A percentile compares a stretch with the other conserved stretches of the same genome.
phyloP scores from a whole-genome alignment of 2,329 filamentous ascomycete species.

The Curvularia eragrostidis region DNA sequence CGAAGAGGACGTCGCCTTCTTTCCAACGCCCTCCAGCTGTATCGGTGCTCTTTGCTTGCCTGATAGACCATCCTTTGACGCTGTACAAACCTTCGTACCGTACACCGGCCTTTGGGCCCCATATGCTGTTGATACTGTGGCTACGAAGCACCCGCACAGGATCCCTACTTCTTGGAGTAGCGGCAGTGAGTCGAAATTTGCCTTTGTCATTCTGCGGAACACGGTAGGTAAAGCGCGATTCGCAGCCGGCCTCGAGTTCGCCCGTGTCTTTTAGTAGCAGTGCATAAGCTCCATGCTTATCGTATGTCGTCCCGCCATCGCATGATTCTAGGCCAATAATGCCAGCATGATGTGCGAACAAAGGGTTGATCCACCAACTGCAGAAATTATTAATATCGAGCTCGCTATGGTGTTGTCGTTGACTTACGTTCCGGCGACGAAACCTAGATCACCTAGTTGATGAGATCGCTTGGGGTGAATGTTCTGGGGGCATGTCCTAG shows the following conservation, averaged over 20 bases:
- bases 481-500: constrained; percentile 40
- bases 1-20: constrained; percentile 45
- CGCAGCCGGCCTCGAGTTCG: constrained; percentile 47
- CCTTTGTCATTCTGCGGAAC: constrained; percentile 50
- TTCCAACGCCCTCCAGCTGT: constrained; percentile 23
- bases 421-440: constrained; percentile 56
- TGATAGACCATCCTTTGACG: constrained; percentile 53
- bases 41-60: constrained; percentile 27
- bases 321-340: constrained; percentile 55
- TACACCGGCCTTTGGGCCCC: constrained; percentile 55
- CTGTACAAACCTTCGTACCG: constrained; percentile 57
- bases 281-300: constrained; percentile 55
- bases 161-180: constrained; percentile 49
- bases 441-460: constrained; percentile 52
- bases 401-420: neutral
- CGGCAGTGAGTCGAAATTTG: constrained; percentile 54
- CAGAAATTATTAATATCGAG: constrained; percentile 12
- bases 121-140: constrained; percentile 54
- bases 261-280: constrained; percentile 52
- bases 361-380: constrained; percentile 59
- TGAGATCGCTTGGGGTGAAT: constrained; percentile 42
- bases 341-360: constrained; percentile 57
- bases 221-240: constrained; percentile 53
- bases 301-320: constrained; percentile 53
- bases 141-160: constrained; percentile 55